phyloP scores from a whole-genome alignment of 2,329 filamentous ascomycete genomes.

The Teratosphaeria viscida region DNA sequence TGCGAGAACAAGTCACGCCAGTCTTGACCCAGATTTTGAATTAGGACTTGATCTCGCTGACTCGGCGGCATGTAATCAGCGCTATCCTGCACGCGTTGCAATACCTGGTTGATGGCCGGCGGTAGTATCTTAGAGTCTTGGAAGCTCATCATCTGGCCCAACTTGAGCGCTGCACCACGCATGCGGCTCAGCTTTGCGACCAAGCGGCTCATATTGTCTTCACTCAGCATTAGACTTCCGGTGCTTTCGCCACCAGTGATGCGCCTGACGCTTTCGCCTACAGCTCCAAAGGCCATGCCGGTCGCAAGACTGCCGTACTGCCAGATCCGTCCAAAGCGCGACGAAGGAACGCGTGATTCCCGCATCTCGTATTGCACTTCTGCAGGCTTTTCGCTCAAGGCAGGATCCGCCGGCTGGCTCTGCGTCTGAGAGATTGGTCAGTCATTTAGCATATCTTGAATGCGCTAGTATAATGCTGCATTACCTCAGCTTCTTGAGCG shows the following conservation, averaged over 20 bases:
- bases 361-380: slow-evolving; percentile 54
- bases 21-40: slow-evolving; percentile 64
- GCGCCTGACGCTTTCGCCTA: slow-evolving; percentile 74
- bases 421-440: slow-evolving; percentile 2
- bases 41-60: slow-evolving; percentile 77
- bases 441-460: background rate
- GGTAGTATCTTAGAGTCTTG: slow-evolving; percentile 96
- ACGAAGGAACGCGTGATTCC: slow-evolving; percentile 84
- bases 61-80: slow-evolving; percentile 97
- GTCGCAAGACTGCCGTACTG: slow-evolving; percentile 90
- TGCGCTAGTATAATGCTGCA: background rate
- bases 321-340: slow-evolving; percentile 78
- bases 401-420: background rate
- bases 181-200: slow-evolving; percentile 90
- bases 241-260: slow-evolving; percentile 56
- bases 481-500: slow-evolving; percentile 25
- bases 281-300: slow-evolving; percentile 87
- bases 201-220: slow-evolving; percentile 83
- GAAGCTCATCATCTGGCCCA: slow-evolving; percentile 97
- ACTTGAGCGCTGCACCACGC: slow-evolving; percentile 91
- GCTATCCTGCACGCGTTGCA: slow-evolving; percentile 89
- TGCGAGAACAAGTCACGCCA: slow-evolving; percentile 76
- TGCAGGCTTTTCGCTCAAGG: slow-evolving; percentile 1
- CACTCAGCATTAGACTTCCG: slow-evolving; percentile 78
- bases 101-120: slow-evolving; percentile 71